Conservation (phyloP, 23 red algal genomes). For the Gracilaria domingensis region DNA sequence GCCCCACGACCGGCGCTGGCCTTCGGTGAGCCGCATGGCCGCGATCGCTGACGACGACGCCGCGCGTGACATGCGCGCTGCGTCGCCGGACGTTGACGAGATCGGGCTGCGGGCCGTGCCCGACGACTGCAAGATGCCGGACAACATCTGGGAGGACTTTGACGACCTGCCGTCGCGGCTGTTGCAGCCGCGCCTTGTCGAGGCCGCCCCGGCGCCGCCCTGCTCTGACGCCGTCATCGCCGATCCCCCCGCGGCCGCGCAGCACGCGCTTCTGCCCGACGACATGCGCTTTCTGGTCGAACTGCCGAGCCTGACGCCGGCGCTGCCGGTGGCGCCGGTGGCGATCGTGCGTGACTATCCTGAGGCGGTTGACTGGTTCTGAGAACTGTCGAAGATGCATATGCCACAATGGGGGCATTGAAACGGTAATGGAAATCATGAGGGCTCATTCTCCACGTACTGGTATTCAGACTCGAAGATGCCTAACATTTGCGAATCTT, state of each 20-base stretch:
- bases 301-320: neutral
- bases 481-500: slow-evolving; percentile 69
- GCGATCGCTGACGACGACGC: neutral
- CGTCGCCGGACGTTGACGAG: neutral
- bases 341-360: slow-evolving; percentile 62
- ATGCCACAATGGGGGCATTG: slow-evolving; percentile 46
- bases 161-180: neutral
- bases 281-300: neutral
- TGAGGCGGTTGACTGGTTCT: slow-evolving; percentile 44
- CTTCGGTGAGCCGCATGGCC: neutral
- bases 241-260: neutral
- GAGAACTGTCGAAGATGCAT: slow-evolving; percentile 53
- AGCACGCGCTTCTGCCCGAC: neutral
- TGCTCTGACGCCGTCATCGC: neutral
- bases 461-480: slow-evolving; percentile 72
- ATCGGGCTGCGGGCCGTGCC: neutral
- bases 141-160: slow-evolving; percentile 13
- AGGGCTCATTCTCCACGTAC: slow-evolving; percentile 35
- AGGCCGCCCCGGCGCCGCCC: neutral
- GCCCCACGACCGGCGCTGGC: neutral
- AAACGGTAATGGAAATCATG: slow-evolving; percentile 65
- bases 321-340: too few species aligned
- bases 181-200: neutral
- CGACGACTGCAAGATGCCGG: slow-evolving; percentile 15
- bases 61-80: neutral